A percentile compares a stretch with the other conserved stretches of the same genome.
Conservation (phyloP, 768 basidiomycete genomes). For the Mycena pura region DNA sequence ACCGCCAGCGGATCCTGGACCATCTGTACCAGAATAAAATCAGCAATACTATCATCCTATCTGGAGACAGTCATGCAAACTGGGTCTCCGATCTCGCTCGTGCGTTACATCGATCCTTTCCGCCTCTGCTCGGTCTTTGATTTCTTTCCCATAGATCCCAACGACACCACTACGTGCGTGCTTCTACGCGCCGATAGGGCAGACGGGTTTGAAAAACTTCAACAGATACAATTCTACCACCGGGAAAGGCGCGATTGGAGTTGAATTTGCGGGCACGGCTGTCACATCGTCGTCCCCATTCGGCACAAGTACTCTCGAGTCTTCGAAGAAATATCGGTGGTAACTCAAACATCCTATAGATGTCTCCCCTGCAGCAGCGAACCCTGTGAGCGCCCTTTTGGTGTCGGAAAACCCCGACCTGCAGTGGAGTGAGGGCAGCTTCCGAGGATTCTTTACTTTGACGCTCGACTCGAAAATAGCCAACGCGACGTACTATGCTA, state of each 20-base stretch:
- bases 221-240: slow-evolving; percentile 54
- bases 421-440: slow-evolving; percentile 68
- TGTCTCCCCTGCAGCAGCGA: slow-evolving; percentile 46
- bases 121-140: not conserved
- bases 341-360: too few relatives aligned
- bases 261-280: slow-evolving; percentile 68
- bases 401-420: slow-evolving; percentile 54
- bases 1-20: slow-evolving; percentile 57
- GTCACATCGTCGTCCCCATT: slow-evolving; percentile 60
- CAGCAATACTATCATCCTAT: slow-evolving; percentile 60
- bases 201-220: not conserved
- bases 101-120: slow-evolving; percentile 33
- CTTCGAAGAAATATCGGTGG: too few relatives aligned
- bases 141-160: slow-evolving; percentile 45
- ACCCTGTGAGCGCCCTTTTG: slow-evolving; percentile 43
- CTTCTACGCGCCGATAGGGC: not conserved
- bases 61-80: slow-evolving; percentile 69
- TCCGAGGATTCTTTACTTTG: slow-evolving; percentile 65
- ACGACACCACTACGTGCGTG: slow-evolving; percentile 53
- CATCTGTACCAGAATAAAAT: slow-evolving; percentile 59
- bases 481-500: slow-evolving; percentile 62
- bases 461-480: slow-evolving; percentile 50
- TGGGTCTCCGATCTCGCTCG: slow-evolving; percentile 66
- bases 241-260: slow-evolving; percentile 58
- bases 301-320: slow-evolving; percentile 45